These are phyloP conservation scores for Wickerhamiella parazyma DNA, from an alignment of 805 yeast species.

Conservation along the genomic window DNA sequence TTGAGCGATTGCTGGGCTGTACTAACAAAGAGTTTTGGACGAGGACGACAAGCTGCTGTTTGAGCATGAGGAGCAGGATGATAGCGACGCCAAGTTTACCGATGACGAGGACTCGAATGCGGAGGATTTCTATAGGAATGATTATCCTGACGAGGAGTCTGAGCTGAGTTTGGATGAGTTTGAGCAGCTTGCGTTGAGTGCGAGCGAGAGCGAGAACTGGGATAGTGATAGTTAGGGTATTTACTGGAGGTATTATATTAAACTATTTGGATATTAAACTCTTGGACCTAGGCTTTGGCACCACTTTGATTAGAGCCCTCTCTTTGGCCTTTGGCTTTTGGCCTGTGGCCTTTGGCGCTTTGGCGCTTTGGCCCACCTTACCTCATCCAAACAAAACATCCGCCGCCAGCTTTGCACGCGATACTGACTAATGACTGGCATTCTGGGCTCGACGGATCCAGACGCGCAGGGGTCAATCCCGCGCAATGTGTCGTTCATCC, in stretches of 20 bases:
- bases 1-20: neutral
- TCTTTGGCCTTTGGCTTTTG: no score
- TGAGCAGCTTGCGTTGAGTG: conserved; percentile 5
- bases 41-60: conserved; percentile 21
- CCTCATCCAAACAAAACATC: neutral
- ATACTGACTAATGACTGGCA: conserved; percentile 6
- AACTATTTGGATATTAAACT: no score
- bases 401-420: no score
- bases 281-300: no score
- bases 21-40: conserved; percentile 17
- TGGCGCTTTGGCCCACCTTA: neutral
- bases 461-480: conserved; percentile 1
- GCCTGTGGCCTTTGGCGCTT: no score
- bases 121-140: conserved; percentile 82
- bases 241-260: no score
- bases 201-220: neutral
- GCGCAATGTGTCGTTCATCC: conserved; percentile 17
- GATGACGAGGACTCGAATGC: conserved; percentile 40
- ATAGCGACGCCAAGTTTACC: conserved; percentile 18
- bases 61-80: conserved; percentile 30
- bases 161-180: conserved; percentile 21
- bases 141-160: conserved; percentile 83
- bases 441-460: conserved; percentile 4
- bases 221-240: neutral
- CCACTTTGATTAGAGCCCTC: no score